These are phyloP conservation scores for Hygrophorus russula DNA, from an alignment of 768 basidiomycete species.

Conservation along the genomic window DNA sequence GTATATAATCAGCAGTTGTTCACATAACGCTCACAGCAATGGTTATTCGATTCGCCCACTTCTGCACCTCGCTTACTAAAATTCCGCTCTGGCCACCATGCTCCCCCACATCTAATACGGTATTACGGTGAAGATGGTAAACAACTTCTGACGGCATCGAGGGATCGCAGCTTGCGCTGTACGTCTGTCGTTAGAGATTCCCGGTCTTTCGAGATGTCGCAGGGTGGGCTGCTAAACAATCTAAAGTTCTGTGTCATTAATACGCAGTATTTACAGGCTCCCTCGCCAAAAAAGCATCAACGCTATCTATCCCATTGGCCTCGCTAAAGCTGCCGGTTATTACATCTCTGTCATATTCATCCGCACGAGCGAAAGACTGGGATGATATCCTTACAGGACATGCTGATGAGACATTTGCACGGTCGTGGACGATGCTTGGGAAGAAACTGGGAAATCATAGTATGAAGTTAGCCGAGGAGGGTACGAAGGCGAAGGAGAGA, in stretches of 20 bases:
- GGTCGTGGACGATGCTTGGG: conserved; percentile 81
- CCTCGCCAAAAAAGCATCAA: conserved; percentile 68
- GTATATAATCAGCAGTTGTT: neutral
- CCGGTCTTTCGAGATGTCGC: conserved; percentile 87
- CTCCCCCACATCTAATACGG: conserved; percentile 83
- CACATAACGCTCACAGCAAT: conserved; percentile 57
- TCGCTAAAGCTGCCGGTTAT: conserved; percentile 81
- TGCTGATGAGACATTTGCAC: conserved; percentile 66
- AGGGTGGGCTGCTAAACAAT: conserved; percentile 39
- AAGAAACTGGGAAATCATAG: conserved; percentile 74
- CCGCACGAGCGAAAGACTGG: conserved; percentile 86
- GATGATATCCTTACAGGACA: conserved; percentile 94
- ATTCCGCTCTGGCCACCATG: conserved; percentile 84
- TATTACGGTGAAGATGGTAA: conserved; percentile 99
- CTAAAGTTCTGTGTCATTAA: neutral
- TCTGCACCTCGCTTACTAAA: conserved; percentile 81
- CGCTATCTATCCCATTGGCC: conserved; percentile 65
- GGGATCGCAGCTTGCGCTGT: conserved; percentile 81
- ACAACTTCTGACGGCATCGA: conserved; percentile 77
- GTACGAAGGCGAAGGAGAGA: conserved; percentile 35
- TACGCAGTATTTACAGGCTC: conserved; percentile 42
- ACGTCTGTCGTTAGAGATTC: conserved; percentile 94
- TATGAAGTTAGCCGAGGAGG: conserved; percentile 45
- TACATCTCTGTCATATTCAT: conserved; percentile 67
- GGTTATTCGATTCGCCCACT: conserved; percentile 90